phyloP scores from a whole-genome alignment of 73 alveolate genomes.

The Paramecium sonneborni region DNA sequence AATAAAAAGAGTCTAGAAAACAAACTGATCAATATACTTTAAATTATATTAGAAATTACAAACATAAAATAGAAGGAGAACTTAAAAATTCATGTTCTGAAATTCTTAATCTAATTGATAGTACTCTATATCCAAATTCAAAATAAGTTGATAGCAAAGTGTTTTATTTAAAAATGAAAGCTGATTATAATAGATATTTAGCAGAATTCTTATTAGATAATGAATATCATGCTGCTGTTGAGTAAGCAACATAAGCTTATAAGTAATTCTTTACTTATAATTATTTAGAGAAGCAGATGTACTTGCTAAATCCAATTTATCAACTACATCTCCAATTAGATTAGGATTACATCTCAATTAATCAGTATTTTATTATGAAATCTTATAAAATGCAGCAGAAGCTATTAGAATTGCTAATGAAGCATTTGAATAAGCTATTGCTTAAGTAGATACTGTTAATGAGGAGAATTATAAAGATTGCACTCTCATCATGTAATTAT shows the following conservation, averaged over 20 bases:
- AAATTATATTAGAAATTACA: slow-evolving; percentile 80
- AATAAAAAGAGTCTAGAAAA: slow-evolving; percentile 78
- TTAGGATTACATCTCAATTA: slow-evolving; percentile 91
- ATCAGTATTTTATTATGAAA: slow-evolving; percentile 94
- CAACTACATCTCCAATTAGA: slow-evolving; percentile 92
- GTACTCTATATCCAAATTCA: slow-evolving; percentile 74
- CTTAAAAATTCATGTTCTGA: slow-evolving; percentile 77
- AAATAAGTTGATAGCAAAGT: slow-evolving; percentile 82
- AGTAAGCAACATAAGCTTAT: slow-evolving; percentile 83
- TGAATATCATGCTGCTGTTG: slow-evolving; percentile 82
- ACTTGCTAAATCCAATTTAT: slow-evolving; percentile 76
- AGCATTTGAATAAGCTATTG: slow-evolving; percentile 87
- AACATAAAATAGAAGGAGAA: slow-evolving; percentile 83
- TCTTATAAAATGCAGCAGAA: slow-evolving; percentile 78
- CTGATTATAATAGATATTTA: slow-evolving; percentile 93
- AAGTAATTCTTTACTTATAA: slow-evolving; percentile 59
- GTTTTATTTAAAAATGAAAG: slow-evolving; percentile 93
- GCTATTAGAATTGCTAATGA: slow-evolving; percentile 91
- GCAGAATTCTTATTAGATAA: slow-evolving; percentile 90
- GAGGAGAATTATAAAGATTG: slow-evolving; percentile 94
- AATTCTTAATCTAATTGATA: slow-evolving; percentile 77
- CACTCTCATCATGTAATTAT: slow-evolving; percentile 84
- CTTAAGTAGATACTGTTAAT: slow-evolving; percentile 85
- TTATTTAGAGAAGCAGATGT: slow-evolving; percentile 76
- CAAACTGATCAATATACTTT: slow-evolving; percentile 79